Percentiles rank a stretch among this genome's conserved stretches.
Evolutionary conservation across 495 filamentous ascomycete species (phyloP).

Genomic region (Podospora anserina): DNA sequence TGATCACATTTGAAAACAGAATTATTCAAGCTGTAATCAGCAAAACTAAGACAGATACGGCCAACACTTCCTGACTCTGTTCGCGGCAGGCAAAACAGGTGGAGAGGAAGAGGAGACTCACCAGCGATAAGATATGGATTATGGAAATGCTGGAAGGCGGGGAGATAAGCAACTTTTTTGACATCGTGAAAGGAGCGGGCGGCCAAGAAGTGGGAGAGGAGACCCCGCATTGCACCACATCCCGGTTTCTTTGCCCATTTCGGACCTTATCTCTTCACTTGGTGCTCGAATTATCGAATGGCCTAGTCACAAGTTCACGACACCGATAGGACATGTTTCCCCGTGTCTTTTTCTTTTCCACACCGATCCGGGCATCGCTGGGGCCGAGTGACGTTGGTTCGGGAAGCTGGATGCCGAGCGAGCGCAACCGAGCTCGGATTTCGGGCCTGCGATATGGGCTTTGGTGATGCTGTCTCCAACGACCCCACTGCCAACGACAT

Average conservation of each 20-base stretch:
- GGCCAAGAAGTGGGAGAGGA: neutral
- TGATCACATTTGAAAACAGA: neutral
- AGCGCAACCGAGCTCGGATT: too few relatives aligned
- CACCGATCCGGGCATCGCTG: neutral
- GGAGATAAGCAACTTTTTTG: neutral
- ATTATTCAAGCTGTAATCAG: neutral
- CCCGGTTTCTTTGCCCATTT: too few relatives aligned
- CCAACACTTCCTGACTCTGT: neutral
- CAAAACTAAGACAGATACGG: neutral
- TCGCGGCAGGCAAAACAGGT: neutral
- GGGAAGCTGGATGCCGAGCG: too few relatives aligned
- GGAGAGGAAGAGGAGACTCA: neutral
- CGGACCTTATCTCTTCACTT: too few relatives aligned
- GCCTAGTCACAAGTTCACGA: too few relatives aligned
- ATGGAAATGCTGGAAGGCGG: neutral
- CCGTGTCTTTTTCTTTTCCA: neutral
- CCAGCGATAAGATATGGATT: neutral
- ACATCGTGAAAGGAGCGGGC: neutral
- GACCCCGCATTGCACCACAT: too few relatives aligned
- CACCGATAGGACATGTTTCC: too few relatives aligned
- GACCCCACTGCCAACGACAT: neutral
- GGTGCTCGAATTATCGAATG: too few relatives aligned
- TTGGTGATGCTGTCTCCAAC: neutral
- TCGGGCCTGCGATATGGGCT: too few relatives aligned
- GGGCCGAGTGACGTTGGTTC: too few relatives aligned